Evolutionary conservation across 805 yeast genomes (phyloP).

Genomic region (Debaryomyces maramus): DNA sequence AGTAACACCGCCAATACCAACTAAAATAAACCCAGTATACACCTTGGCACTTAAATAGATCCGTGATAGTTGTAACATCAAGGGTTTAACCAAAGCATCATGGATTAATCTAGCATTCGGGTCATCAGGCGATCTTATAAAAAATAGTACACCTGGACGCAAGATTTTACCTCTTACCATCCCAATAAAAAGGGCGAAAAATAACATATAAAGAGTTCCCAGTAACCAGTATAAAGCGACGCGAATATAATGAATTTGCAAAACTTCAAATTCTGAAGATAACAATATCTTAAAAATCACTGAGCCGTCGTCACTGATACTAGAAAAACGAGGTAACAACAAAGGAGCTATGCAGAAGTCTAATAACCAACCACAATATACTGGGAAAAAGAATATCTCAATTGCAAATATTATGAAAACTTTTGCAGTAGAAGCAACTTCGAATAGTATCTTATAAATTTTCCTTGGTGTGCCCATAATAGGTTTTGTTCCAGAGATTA

Average conservation of each 20-base stretch:
- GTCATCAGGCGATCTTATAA: constrained; percentile 92
- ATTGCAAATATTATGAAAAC: constrained; percentile 72
- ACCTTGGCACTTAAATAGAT: constrained; percentile 71
- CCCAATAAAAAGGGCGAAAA: constrained; percentile 82
- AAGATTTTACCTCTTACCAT: constrained; percentile 72
- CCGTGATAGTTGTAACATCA: constrained; percentile 69
- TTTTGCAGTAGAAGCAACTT: constrained; percentile 62
- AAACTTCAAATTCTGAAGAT: constrained; percentile 19
- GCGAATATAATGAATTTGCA: constrained; percentile 21
- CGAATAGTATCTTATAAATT: constrained; percentile 53
- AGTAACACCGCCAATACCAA: constrained; percentile 72
- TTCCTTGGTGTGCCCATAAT: constrained; percentile 51
- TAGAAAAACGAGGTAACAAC: constrained; percentile 22
- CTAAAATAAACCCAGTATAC: constrained; percentile 67
- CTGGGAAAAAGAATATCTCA: constrained; percentile 84
- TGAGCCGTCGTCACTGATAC: constrained; percentile 6
- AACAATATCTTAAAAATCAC: constrained; percentile 19
- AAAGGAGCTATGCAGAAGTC: constrained; percentile 70
- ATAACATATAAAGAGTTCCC: constrained; percentile 86
- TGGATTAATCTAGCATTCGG: constrained; percentile 84
- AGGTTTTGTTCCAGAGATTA: constrained; percentile 40
- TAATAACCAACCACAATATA: constrained; percentile 77
- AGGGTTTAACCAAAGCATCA: constrained; percentile 80
- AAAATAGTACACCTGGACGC: constrained; percentile 86
- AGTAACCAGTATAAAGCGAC: constrained; percentile 52